phyloP scores from a whole-genome alignment of 768 basidiomycete genomes.

The Auriscalpium vulgare region DNA sequence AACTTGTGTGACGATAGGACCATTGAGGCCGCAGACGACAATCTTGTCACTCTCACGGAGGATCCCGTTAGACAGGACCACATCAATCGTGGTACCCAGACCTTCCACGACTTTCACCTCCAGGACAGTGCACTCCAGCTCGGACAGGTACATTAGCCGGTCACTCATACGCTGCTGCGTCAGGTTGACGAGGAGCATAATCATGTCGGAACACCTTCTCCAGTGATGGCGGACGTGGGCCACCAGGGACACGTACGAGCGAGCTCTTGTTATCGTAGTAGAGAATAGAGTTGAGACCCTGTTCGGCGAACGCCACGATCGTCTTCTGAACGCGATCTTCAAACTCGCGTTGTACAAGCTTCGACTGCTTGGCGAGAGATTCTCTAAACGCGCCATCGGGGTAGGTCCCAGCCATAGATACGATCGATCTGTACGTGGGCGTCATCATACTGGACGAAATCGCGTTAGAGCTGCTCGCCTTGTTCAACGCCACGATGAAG shows the following conservation, averaged over 20 bases:
- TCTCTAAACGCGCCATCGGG: conserved; percentile 91
- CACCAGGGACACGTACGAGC: conserved; percentile 89
- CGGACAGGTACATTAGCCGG: conserved; percentile 94
- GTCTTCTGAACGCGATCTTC: conserved; percentile 81
- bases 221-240: conserved; percentile 97
- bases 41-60: conserved; percentile 89
- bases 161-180: conserved; percentile 98
- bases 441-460: conserved; percentile 1
- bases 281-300: conserved; percentile 88
- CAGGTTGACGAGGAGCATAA: conserved; percentile 94
- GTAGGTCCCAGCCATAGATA: conserved; percentile 90
- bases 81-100: conserved; percentile 95
- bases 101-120: conserved; percentile 99
- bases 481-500: conserved; percentile 98
- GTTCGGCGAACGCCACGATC: conserved; percentile 92
- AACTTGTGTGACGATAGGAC: conserved; percentile 92
- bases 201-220: conserved; percentile 98
- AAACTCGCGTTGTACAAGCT: conserved; percentile 81
- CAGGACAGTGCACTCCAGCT: conserved; percentile 94
- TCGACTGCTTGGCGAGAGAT: conserved; percentile 76
- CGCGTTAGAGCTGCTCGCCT: conserved; percentile 32
- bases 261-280: conserved; percentile 97
- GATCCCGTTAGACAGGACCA: conserved; percentile 91
- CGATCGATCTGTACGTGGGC: conserved; percentile 73
- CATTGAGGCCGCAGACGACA: conserved; percentile 94